Evolutionary conservation across 176 grass and related monocot species (phyloP).

Genomic region (Eragrostis curvula): DNA sequence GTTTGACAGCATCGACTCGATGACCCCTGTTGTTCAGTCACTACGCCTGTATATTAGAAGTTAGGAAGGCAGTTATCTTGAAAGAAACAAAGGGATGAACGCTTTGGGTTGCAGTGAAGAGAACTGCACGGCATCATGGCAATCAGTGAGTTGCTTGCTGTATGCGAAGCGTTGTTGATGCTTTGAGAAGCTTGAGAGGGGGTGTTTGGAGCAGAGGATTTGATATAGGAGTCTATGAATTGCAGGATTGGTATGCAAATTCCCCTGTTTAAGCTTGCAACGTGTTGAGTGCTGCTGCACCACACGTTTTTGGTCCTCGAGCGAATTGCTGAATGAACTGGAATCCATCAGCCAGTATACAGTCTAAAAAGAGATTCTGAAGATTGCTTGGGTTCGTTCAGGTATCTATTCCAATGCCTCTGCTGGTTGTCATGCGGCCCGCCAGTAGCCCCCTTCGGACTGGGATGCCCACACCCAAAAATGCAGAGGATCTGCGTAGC

Average conservation of each 20-base stretch:
- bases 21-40: background rate
- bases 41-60: background rate
- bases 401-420: too few relatives aligned
- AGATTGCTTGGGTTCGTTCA: background rate
- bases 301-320: background rate
- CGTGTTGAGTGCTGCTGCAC: background rate
- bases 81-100: background rate
- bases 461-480: background rate
- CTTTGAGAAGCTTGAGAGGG: background rate
- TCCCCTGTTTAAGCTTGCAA: background rate
- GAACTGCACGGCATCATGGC: background rate
- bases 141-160: background rate
- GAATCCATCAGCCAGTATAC: background rate
- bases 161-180: background rate
- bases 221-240: background rate
- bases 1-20: background rate
- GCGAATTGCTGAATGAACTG: too few relatives aligned
- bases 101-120: background rate
- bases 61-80: background rate
- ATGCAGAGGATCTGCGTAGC: background rate
- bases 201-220: background rate
- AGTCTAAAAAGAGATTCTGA: background rate
- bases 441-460: too few relatives aligned
- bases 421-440: too few relatives aligned
- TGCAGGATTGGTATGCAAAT: background rate